These are phyloP conservation scores for Mesotaenium endlicherianum DNA, from an alignment of 139 green algal genomes.

Conservation along the genomic window DNA sequence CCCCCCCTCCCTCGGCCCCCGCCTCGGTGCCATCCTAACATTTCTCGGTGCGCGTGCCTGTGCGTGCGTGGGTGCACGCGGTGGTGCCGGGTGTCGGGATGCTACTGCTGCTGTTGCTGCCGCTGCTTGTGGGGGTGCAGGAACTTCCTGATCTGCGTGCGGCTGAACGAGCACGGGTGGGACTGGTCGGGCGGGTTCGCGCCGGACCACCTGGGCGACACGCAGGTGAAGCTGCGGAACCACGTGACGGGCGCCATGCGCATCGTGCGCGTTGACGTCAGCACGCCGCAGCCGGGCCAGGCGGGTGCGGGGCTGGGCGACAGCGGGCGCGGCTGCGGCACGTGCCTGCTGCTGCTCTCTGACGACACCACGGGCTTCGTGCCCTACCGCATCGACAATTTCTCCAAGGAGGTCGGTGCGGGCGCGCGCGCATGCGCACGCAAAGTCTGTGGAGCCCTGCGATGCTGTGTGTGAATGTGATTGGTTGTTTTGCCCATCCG, in stretches of 20 bases:
- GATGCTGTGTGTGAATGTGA: too few relatives aligned
- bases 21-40: too few relatives aligned
- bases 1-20: background rate
- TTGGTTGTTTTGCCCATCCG: too few relatives aligned
- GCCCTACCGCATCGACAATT: slow-evolving; percentile 56
- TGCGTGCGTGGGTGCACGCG: too few relatives aligned
- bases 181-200: slow-evolving; percentile 50
- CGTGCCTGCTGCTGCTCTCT: slow-evolving; percentile 43
- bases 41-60: too few relatives aligned
- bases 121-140: slow-evolving; percentile 10
- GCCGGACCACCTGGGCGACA: slow-evolving; percentile 46
- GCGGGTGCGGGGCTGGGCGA: background rate
- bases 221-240: slow-evolving; percentile 47
- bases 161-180: slow-evolving; percentile 42
- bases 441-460: too few relatives aligned
- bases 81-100: too few relatives aligned
- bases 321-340: slow-evolving; percentile 9
- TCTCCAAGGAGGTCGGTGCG: slow-evolving; percentile 25
- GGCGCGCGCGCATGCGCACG: background rate
- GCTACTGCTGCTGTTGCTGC: slow-evolving; percentile 2
- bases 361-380: slow-evolving; percentile 45
- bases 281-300: slow-evolving; percentile 11
- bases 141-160: slow-evolving; percentile 31
- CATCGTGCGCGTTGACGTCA: slow-evolving; percentile 46
- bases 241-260: background rate